Evolutionary conservation across 2,329 filamentous ascomycete genomes (phyloP), one percentile per base, ranked within the genome.

Genomic region (Fusarium scirpi): DNA sequence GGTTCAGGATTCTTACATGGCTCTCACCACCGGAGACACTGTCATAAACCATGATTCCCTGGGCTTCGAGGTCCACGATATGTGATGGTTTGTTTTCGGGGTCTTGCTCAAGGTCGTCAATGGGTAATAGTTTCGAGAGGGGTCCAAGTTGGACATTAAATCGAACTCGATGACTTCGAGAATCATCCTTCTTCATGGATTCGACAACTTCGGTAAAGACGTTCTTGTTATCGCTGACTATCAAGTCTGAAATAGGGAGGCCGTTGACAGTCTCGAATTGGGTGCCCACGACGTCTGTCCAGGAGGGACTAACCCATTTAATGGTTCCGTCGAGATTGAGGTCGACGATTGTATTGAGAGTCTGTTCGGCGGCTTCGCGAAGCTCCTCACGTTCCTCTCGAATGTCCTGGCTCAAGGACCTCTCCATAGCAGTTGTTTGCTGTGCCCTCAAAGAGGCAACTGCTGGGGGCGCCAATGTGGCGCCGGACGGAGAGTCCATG

Each of bases 21-120:
- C 93, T 96, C 78, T 96, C 93, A 59, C 91, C 92, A 54, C 94
- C 94, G 40, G 94, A 93, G 15, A 92, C 88, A 67, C 92, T 90
- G 79, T 98, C 94, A 78, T 97, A 98, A 9, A 98, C 94, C 92
- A 98, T 97, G 77, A 99, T 99, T 24, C 96, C 96, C 81, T 99
- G 96, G 9, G 93, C 97, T 82, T 99, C 97, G 64, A 99, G 87
- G 67, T 94, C 91, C 65, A 97, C 85, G 41, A 89, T 68, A 59
- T 80, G 85, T 60, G 73, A 68, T 49, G 76, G 70, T 52, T 62
- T 80, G 77, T 58, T 82, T 78, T 82, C 76, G 49, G 78, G 74
- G 45, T 80, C 80, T 29, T 82, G 80, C 62, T 80, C 77, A 16
- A 82, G 74, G 32, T 78, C 77, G 24, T 84, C 82, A 69, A 83